These are phyloP conservation scores for Elongisporangium senticosum DNA, from an alignment of 352 stramenopile species.

Conservation along the genomic window DNA sequence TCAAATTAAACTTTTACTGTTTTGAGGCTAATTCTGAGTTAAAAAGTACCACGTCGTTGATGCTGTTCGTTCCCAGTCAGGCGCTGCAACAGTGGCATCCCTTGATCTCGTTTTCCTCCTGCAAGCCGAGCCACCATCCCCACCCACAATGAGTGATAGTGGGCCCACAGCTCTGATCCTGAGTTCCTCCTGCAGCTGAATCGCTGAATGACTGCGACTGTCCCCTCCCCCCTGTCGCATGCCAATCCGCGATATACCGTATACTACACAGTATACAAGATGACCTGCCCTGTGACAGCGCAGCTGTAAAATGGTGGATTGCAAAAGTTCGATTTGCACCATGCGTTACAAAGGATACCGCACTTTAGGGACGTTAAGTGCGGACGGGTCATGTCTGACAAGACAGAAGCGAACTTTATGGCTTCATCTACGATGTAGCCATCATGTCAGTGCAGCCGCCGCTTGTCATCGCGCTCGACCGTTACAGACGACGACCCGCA, in stretches of 20 bases:
- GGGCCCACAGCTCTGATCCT: not conserved
- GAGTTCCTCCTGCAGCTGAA: not conserved
- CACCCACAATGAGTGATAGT: not conserved
- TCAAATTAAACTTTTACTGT: not conserved
- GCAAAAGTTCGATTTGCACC: not conserved
- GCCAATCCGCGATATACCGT: not conserved
- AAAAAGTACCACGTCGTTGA: not conserved
- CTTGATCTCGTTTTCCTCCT: not conserved
- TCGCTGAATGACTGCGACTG: not conserved
- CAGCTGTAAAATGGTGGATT: not conserved
- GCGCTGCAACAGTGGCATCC: not conserved
- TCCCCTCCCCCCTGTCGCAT: not conserved
- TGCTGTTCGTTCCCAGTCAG: not conserved
- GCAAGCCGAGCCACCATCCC: not conserved
- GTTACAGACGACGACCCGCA: slow-evolving; percentile 59
- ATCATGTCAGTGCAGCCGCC: not conserved
- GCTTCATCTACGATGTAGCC: not conserved
- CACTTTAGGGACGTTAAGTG: not conserved
- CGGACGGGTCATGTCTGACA: not conserved
- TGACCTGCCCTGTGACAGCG: not conserved
- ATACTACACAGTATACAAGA: not conserved
- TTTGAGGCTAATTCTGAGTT: not conserved
- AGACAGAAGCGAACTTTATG: not conserved
- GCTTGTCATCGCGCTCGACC: slow-evolving; percentile 19
- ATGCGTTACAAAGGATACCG: not conserved